Conservation (phyloP, 2,329 filamentous ascomycete genomes). For the Diaporthe capsici region DNA sequence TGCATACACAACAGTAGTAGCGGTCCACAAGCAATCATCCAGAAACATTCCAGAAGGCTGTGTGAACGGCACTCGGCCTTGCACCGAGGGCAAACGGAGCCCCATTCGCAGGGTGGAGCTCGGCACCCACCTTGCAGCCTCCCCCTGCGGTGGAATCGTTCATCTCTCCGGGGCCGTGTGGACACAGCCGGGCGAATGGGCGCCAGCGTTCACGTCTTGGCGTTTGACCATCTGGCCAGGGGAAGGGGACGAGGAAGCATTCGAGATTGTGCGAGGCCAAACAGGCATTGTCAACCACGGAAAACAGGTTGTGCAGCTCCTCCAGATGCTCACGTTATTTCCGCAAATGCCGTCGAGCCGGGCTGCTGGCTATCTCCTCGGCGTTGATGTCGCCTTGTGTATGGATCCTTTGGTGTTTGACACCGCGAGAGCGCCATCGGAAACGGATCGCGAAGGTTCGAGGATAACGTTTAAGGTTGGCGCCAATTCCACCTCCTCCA, state of each 20-base stretch:
- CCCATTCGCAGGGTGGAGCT: constrained; percentile 2
- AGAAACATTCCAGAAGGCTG: constrained; percentile 29
- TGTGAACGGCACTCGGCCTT: constrained; percentile 11
- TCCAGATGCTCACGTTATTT: neutral
- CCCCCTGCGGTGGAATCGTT: constrained; percentile 30
- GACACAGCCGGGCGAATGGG: constrained; percentile 27
- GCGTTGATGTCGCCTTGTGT: neutral
- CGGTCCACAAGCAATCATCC: constrained; percentile 15
- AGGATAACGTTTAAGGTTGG: neutral
- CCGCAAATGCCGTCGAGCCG: constrained; percentile 15
- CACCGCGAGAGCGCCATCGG: neutral
- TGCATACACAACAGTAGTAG: neutral
- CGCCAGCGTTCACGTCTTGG: neutral
- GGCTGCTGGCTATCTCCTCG: neutral
- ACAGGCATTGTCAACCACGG: constrained; percentile 1
- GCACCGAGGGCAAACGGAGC: neutral
- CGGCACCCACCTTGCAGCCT: constrained; percentile 29
- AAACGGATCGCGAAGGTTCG: neutral
- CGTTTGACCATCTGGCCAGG: constrained; percentile 29
- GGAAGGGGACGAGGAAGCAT: constrained; percentile 14
- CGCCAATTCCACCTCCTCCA: neutral
- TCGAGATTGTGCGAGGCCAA: constrained; percentile 11
- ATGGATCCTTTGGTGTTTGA: neutral
- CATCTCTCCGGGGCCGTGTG: constrained; percentile 23
- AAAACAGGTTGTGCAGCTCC: neutral